Conservation (phyloP, 192 early-diverging fungal species). For the Rhizoclosmatium globosum region DNA sequence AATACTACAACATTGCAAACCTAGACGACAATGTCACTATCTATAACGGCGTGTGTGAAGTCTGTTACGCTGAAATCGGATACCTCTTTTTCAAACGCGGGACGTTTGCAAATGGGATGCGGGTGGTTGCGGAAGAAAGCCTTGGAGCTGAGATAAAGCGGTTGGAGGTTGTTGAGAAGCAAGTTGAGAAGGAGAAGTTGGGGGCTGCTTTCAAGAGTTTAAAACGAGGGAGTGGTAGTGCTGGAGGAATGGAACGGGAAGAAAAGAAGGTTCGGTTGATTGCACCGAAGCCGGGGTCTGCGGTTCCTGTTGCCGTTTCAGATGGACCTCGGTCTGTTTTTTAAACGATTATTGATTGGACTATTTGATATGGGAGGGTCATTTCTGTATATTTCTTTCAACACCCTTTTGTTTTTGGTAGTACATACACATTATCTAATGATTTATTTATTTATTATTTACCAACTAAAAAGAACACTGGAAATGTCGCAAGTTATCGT, state of each 20-base stretch:
- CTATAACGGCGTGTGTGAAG: slow-evolving; percentile 38
- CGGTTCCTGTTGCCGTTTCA: not conserved
- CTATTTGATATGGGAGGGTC: too few species aligned
- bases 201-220: not conserved
- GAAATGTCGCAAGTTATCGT: slow-evolving; percentile 1
- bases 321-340: not conserved
- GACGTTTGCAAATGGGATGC: slow-evolving; percentile 28
- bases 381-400: too few species aligned
- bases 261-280: slow-evolving; percentile 18
- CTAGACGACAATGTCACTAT: slow-evolving; percentile 9
- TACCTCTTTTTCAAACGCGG: slow-evolving; percentile 33
- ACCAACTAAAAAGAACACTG: too few species aligned
- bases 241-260: not conserved
- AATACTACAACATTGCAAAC: slow-evolving; percentile 36
- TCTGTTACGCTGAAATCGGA: slow-evolving; percentile 41
- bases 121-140: slow-evolving; percentile 1
- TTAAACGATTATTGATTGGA: too few species aligned
- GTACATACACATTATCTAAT: too few species aligned
- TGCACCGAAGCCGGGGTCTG: not conserved
- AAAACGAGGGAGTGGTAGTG: not conserved
- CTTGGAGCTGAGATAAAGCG: not conserved
- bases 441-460: too few species aligned
- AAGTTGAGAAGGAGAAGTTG: slow-evolving; percentile 10
- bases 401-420: too few species aligned
- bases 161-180: slow-evolving; percentile 5